These are phyloP conservation scores for Mucor mucedo DNA, from an alignment of 371 early-diverging fungal genomes.

Conservation along the genomic window DNA sequence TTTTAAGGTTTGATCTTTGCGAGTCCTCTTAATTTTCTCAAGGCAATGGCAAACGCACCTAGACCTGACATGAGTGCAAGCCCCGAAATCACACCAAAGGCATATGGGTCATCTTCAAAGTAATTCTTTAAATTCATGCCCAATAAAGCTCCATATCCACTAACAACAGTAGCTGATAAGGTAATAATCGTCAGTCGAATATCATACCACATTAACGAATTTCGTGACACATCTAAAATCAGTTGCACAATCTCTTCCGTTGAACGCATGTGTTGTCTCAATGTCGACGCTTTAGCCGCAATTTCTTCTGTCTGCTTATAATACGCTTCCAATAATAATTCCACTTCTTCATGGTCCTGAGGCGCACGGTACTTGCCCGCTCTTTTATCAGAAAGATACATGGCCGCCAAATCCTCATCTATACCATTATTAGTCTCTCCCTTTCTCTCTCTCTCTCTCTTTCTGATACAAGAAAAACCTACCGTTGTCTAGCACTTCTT, in stretches of 20 bases:
- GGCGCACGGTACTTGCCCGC: slow-evolving; percentile 55
- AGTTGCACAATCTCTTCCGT: slow-evolving; percentile 90
- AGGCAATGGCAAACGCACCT: slow-evolving; percentile 41
- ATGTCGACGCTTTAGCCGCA: slow-evolving; percentile 66
- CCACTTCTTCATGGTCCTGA: slow-evolving; percentile 84
- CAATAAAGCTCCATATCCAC: slow-evolving; percentile 74
- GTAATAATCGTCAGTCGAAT: slow-evolving; percentile 81
- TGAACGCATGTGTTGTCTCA: slow-evolving; percentile 77
- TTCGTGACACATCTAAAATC: slow-evolving; percentile 83
- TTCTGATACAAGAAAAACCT: slow-evolving; percentile 1
- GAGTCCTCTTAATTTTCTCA: slow-evolving; percentile 37
- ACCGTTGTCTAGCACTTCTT: slow-evolving; percentile 82
- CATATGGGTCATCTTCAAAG: slow-evolving; percentile 72
- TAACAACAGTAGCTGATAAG: slow-evolving; percentile 65
- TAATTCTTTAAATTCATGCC: slow-evolving; percentile 89
- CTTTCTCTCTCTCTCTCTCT: background rate
- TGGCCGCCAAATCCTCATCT: slow-evolving; percentile 89
- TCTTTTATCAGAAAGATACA: slow-evolving; percentile 87
- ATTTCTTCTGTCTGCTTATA: slow-evolving; percentile 87
- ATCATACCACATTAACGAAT: slow-evolving; percentile 84
- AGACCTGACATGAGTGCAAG: slow-evolving; percentile 53
- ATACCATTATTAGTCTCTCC: background rate
- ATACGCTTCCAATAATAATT: slow-evolving; percentile 88
- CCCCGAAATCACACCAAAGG: slow-evolving; percentile 68
- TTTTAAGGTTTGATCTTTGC: slow-evolving; percentile 36